Conservation (phyloP, 345 rosid genomes). For the Zanthoxylum bungeanum region DNA sequence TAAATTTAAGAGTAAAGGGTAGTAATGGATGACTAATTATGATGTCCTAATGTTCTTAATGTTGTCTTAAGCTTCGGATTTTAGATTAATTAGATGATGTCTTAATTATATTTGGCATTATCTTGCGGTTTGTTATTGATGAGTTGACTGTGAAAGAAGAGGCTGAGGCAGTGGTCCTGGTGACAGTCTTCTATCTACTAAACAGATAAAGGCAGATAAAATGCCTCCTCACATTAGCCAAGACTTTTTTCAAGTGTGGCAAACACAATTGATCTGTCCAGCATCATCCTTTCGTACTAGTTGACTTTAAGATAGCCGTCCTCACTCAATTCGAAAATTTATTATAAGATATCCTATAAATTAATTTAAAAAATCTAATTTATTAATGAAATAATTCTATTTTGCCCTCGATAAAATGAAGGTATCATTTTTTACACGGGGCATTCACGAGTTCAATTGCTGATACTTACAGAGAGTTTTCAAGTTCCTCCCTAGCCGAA, state of each 20-base stretch:
- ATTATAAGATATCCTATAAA: too few species aligned
- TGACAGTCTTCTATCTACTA: not conserved
- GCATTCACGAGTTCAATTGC: too few species aligned
- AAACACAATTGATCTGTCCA: not conserved
- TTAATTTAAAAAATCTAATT: too few species aligned
- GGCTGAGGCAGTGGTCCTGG: slow-evolving; percentile 14
- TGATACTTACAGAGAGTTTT: not conserved
- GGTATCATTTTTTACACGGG: too few species aligned
- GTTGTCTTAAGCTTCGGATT: not conserved
- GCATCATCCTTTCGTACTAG: not conserved
- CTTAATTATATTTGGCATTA: slow-evolving; percentile 1
- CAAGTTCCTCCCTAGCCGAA: not conserved
- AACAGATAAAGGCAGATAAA: not conserved
- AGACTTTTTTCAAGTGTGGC: not conserved
- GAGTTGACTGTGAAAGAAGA: not conserved
- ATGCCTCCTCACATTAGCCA: not conserved
- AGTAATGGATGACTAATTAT: not conserved
- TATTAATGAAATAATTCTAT: too few species aligned
- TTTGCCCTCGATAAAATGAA: too few species aligned
- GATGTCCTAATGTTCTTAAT: not conserved
- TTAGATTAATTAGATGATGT: not conserved
- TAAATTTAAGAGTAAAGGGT: slow-evolving; percentile 23
- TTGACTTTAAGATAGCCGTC: too few species aligned
- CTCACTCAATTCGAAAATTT: too few species aligned
- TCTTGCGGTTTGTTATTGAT: not conserved